Conservation (phyloP, 768 basidiomycete species). For the Lactifluus echinatus region DNA sequence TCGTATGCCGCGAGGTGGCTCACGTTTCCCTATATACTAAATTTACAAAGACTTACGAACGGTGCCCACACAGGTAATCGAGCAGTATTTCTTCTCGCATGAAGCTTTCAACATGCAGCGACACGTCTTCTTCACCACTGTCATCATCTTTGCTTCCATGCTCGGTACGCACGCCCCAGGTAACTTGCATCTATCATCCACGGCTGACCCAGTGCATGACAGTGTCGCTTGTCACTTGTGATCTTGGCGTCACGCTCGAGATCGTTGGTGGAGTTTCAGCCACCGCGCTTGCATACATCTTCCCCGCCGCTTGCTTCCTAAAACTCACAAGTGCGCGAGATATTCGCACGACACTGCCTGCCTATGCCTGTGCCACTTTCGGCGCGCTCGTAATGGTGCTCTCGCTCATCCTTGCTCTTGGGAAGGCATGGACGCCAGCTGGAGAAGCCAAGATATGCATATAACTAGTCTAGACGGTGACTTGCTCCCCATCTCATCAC, state of each 20-base stretch:
- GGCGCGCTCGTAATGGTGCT: conserved; percentile 70
- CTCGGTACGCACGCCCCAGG: no score
- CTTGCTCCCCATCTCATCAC: neutral
- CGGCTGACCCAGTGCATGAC: conserved; percentile 2
- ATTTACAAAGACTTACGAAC: neutral
- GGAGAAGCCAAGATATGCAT: conserved; percentile 67
- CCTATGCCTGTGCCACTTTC: conserved; percentile 62
- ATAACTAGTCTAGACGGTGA: conserved; percentile 25
- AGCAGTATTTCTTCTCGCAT: conserved; percentile 92
- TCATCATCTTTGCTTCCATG: conserved; percentile 75
- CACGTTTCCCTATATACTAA: neutral
- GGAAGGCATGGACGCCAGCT: conserved; percentile 68
- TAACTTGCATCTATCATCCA: neutral
- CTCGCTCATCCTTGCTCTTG: conserved; percentile 67
- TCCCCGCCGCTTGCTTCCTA: conserved; percentile 80
- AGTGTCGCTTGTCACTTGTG: conserved; percentile 92
- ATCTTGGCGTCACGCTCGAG: conserved; percentile 97
- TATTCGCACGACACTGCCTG: conserved; percentile 60
- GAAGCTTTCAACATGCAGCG: conserved; percentile 74
- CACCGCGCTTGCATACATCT: conserved; percentile 87
- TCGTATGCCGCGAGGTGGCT: conserved; percentile 89
- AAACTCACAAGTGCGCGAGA: conserved; percentile 63
- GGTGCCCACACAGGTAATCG: conserved; percentile 57
- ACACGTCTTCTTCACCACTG: conserved; percentile 86
- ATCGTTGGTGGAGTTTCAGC: conserved; percentile 96